Base-by-base conservation (phyloP, 495 filamentous ascomycete species). In the Aspergillus coremiiformis region DNA sequence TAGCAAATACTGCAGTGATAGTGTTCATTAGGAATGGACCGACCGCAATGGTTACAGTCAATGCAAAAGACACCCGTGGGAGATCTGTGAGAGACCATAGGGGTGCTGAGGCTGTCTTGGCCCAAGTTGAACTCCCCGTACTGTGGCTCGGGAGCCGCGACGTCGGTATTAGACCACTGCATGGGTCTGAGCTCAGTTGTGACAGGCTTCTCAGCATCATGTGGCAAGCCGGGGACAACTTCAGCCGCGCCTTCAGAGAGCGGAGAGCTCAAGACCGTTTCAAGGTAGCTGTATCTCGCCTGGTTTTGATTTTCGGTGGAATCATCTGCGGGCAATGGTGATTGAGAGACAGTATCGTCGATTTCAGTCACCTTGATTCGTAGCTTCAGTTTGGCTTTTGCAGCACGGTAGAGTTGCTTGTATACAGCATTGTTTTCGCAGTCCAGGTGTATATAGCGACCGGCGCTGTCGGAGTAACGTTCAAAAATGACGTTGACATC, bases 371-470 rank as follows among this genome's bases (percentile, higher is more conserved):
- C 89, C 56, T 84, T 85, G 44, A 99, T 81, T 62, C 91, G 89
- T 53, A 99, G 84, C 84, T 96, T 99, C 50, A 90, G 83, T 79
- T 99, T 99, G 15, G 93, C 93, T 72, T 96, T 99, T 54, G 94
- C 93, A 63, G 93, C 93, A 57, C 93, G 87, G 66, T 90, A 90
- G 33, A 99, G 84, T 68, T 96, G 91, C 73, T 96, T 99, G 80
- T 95, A 97, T 48, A 95, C 87, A 21, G 85, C 76, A 1, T 77
- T 67, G 57, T 96, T 95, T 62, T 75, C 73, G 44, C 80, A 75
- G 68, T 97, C 87, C 37, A 99, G 82, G 8, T 75, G 75, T 55
- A 96, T 76, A 69, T 85, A 96, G 57, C 83, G 76, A 23, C 76
- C 83, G 54, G 90, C 89, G 62, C 90, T 96, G 66, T 99, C 93